phyloP scores from a whole-genome alignment of 1,284 basidiomycete genomes.

The Leccinum griseonigrum region DNA sequence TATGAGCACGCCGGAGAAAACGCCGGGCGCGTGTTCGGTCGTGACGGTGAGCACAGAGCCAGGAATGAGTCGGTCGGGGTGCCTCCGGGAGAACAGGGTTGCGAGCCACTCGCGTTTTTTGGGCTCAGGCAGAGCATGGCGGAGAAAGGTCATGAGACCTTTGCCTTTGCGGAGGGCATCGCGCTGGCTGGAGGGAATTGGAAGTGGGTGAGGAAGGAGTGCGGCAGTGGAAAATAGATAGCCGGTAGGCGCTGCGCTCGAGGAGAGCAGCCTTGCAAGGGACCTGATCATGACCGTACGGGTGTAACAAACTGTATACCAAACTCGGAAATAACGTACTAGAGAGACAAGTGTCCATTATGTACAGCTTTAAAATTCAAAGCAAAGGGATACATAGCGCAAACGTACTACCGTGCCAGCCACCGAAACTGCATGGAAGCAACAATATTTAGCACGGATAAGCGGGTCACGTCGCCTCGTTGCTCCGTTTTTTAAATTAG shows the following conservation, averaged over 20 bases:
- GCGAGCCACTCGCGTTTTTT: constrained; percentile 67
- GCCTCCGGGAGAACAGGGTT: constrained; percentile 68
- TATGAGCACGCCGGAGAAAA: constrained; percentile 86
- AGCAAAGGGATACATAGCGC: constrained; percentile 31
- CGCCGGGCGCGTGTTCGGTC: constrained; percentile 66
- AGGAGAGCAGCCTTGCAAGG: constrained; percentile 26
- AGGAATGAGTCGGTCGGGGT: constrained; percentile 64
- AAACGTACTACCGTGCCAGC: constrained; percentile 12
- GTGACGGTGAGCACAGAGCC: constrained; percentile 82
- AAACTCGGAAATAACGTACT: constrained; percentile 17
- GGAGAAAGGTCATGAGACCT: constrained; percentile 77
- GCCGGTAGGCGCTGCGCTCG: constrained; percentile 25
- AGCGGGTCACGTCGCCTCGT: constrained; percentile 15
- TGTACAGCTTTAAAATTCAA: constrained; percentile 28
- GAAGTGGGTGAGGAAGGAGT: constrained; percentile 49
- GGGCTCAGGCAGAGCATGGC: constrained; percentile 60
- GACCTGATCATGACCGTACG: constrained; percentile 3
- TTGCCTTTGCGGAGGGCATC: constrained; percentile 61
- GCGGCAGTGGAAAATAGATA: constrained; percentile 80
- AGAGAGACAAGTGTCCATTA: constrained; percentile 19
- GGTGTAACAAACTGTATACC: constrained; percentile 1
- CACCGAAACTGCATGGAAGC: constrained; percentile 10
- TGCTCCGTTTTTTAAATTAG: constrained; percentile 38
- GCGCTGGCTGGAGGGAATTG: constrained; percentile 38
- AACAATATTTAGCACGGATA: constrained; percentile 9